Evolutionary conservation across 2,329 filamentous ascomycete species (phyloP).

Genomic region (Scolecobasidium constrictum): DNA sequence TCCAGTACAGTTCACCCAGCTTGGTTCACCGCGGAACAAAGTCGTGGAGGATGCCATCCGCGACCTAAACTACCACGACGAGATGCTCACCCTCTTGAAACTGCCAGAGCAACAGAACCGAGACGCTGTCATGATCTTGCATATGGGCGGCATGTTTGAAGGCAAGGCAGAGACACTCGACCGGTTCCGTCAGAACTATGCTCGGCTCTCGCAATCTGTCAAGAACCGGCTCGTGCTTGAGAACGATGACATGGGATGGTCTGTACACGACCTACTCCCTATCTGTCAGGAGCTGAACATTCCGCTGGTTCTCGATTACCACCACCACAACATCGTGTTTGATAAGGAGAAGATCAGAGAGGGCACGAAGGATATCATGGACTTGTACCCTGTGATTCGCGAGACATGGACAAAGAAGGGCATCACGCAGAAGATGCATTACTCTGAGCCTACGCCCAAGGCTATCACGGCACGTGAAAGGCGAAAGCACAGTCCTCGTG

Average conservation of each 20-base stretch:
- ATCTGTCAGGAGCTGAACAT: constrained; percentile 92
- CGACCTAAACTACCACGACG: constrained; percentile 80
- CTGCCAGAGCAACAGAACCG: constrained; percentile 68
- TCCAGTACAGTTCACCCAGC: constrained; percentile 61
- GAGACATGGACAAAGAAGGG: constrained; percentile 75
- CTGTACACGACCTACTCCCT: constrained; percentile 82
- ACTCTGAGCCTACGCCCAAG: constrained; percentile 68
- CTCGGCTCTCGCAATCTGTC: constrained; percentile 52
- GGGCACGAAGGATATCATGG: constrained; percentile 71
- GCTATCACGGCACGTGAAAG: constrained; percentile 69
- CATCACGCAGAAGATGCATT: constrained; percentile 95
- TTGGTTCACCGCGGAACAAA: constrained; percentile 68
- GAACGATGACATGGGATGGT: constrained; percentile 89
- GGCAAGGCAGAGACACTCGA: constrained; percentile 71
- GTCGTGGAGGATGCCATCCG: constrained; percentile 69
- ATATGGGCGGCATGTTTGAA: constrained; percentile 85
- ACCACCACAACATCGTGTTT: constrained; percentile 93
- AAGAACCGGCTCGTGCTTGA: constrained; percentile 80
- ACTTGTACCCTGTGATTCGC: constrained; percentile 64
- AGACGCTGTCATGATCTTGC: constrained; percentile 88
- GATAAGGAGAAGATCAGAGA: constrained; percentile 63
- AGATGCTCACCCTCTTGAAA: constrained; percentile 67
- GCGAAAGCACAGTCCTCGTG: constrained; percentile 75
- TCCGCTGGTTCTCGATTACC: constrained; percentile 81
- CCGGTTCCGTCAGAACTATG: constrained; percentile 69